Percentiles rank a stretch among this genome's conserved stretches.
Conservation (phyloP, 2,329 filamentous ascomycete species). For the Microcyclosporella mali region DNA sequence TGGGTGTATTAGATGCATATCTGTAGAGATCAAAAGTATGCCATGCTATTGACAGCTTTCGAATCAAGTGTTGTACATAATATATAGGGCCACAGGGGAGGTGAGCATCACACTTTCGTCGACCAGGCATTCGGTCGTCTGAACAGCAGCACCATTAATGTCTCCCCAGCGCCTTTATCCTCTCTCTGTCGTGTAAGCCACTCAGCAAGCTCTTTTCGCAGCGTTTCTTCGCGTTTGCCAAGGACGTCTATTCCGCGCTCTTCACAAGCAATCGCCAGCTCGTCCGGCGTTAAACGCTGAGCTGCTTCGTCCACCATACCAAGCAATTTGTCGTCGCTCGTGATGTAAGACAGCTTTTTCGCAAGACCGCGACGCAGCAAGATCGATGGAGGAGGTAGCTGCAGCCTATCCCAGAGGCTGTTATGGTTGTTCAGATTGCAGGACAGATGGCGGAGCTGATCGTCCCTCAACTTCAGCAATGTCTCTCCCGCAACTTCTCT, state of each 20-base stretch:
- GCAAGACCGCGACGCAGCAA: conserved; percentile 52
- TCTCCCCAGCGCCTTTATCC: conserved; percentile 30
- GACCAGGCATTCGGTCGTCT: conserved; percentile 17
- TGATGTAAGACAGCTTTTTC: conserved; percentile 57
- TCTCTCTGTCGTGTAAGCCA: conserved; percentile 38
- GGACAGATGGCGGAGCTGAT: conserved; percentile 39
- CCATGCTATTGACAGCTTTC: too few species aligned
- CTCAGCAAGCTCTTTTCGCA: conserved; percentile 28
- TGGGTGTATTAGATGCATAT: conserved; percentile 30
- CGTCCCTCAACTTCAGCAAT: conserved; percentile 26
- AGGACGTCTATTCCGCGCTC: conserved; percentile 32
- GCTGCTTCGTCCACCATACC: conserved; percentile 51
- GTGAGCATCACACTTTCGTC: background rate
- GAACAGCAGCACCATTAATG: conserved; percentile 31
- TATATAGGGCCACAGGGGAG: background rate
- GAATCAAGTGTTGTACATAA: too few species aligned
- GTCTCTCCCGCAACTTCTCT: conserved; percentile 10
- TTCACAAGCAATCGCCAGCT: conserved; percentile 34
- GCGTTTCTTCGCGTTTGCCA: conserved; percentile 20
- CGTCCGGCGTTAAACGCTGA: conserved; percentile 44
- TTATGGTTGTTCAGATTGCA: conserved; percentile 37
- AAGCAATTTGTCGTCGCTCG: conserved; percentile 65
- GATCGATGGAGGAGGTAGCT: conserved; percentile 41
- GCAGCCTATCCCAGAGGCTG: conserved; percentile 40
- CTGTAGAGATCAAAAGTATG: conserved; percentile 1